Conservation (phyloP, 2,329 filamentous ascomycete genomes). For the Simplicillium aogashimaense region DNA sequence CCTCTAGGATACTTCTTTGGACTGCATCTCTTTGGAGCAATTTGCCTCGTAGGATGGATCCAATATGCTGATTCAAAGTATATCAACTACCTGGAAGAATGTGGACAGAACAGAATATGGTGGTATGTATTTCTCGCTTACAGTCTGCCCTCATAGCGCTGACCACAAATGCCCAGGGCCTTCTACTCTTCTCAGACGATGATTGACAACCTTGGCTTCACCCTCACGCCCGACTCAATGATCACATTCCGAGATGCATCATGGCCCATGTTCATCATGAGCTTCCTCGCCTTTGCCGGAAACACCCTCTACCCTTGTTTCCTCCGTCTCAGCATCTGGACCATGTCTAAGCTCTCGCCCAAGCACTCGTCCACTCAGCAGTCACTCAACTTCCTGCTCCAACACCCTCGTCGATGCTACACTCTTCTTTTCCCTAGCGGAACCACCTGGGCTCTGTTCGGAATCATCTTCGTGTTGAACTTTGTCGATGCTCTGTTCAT, state of each 20-base stretch:
- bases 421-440: conserved; percentile 50
- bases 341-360: conserved; percentile 34
- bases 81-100: conserved; percentile 24
- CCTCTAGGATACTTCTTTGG: conserved; percentile 32
- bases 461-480: conserved; percentile 40
- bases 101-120: conserved; percentile 32
- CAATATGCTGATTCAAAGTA: conserved; percentile 28
- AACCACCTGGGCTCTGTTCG: conserved; percentile 49
- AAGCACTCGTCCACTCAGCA: conserved; percentile 26
- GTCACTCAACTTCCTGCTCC: conserved; percentile 45
- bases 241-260: conserved; percentile 33
- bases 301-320: conserved; percentile 49
- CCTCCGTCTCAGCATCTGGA: conserved; percentile 49
- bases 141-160: not conserved
- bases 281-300: conserved; percentile 37
- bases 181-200: conserved; percentile 41
- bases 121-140: conserved; percentile 26
- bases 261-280: conserved; percentile 34
- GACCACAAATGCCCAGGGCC: conserved; percentile 20
- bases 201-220: conserved; percentile 42
- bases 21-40: conserved; percentile 34
- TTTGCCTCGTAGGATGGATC: conserved; percentile 39
- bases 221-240: conserved; percentile 45
- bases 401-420: conserved; percentile 54
- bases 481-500: conserved; percentile 46